Evolutionary conservation across 805 yeast genomes (phyloP).

Genomic region (Ogataea dorogensis): DNA sequence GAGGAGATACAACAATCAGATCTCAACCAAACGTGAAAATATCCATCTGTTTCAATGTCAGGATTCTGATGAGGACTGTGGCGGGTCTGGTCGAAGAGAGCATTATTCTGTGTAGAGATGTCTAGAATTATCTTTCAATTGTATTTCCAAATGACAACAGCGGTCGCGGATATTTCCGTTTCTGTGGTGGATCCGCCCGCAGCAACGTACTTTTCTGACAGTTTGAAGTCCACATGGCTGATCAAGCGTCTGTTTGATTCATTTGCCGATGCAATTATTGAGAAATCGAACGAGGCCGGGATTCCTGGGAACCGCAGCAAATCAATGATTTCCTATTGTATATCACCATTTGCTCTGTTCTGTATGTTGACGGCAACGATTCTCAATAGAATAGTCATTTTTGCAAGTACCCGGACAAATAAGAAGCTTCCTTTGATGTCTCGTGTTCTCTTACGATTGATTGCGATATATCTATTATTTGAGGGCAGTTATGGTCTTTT

Average conservation of each 20-base stretch:
- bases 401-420: slow-evolving; percentile 52
- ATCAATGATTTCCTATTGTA: slow-evolving; percentile 48
- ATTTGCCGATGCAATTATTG: slow-evolving; percentile 34
- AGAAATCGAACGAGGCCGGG: slow-evolving; percentile 33
- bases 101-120: slow-evolving; percentile 10
- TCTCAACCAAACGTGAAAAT: too few species aligned
- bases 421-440: slow-evolving; percentile 34
- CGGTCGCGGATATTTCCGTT: slow-evolving; percentile 7
- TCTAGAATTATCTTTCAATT: slow-evolving; percentile 1
- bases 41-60: too few species aligned
- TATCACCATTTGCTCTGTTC: slow-evolving; percentile 48
- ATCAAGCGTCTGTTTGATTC: slow-evolving; percentile 27
- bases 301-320: slow-evolving; percentile 32
- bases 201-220: slow-evolving; percentile 12
- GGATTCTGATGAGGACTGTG: too few species aligned
- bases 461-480: slow-evolving; percentile 36
- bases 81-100: too few species aligned
- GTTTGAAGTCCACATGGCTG: slow-evolving; percentile 24
- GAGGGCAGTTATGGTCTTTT: slow-evolving; percentile 38
- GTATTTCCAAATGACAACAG: slow-evolving; percentile 4
- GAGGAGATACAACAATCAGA: too few species aligned
- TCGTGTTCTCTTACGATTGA: slow-evolving; percentile 36
- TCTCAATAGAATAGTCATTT: slow-evolving; percentile 55
- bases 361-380: slow-evolving; percentile 60
- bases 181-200: slow-evolving; percentile 19